Percentiles rank a stretch among this genome's conserved stretches.
phyloP scores from a whole-genome alignment of 2,329 filamentous ascomycete species.

The Arthrocladium fulminans region DNA sequence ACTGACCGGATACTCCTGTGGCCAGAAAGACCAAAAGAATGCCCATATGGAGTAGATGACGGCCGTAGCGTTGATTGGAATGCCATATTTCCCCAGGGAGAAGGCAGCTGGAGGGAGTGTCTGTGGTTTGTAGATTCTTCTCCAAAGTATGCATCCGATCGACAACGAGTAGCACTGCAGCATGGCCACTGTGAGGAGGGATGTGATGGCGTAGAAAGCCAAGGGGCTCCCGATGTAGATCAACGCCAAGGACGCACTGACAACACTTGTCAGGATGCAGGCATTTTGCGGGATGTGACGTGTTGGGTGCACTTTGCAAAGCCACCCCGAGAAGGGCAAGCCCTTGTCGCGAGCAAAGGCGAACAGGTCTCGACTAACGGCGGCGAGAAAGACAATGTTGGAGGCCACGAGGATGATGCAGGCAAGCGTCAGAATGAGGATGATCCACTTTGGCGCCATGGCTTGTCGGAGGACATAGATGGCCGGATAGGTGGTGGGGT shows the following conservation, averaged over 20 bases:
- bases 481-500: slow-evolving; percentile 38
- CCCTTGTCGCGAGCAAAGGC: slow-evolving; percentile 37
- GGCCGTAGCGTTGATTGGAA: slow-evolving; percentile 29
- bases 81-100: slow-evolving; percentile 33
- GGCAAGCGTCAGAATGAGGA: background rate
- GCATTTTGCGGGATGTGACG: slow-evolving; percentile 18
- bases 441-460: background rate
- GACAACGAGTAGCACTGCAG: slow-evolving; percentile 44
- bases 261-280: slow-evolving; percentile 13
- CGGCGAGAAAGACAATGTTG: slow-evolving; percentile 16
- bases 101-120: slow-evolving; percentile 34
- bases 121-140: slow-evolving; percentile 27
- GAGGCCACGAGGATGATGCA: slow-evolving; percentile 13
- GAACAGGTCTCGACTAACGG: slow-evolving; percentile 15
- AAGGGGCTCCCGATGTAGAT: slow-evolving; percentile 16
- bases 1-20: slow-evolving; percentile 29
- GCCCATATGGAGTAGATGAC: slow-evolving; percentile 28
- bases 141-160: slow-evolving; percentile 38
- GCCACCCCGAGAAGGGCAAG: slow-evolving; percentile 34
- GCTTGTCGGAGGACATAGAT: slow-evolving; percentile 37
- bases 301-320: slow-evolving; percentile 22
- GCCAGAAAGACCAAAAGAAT: slow-evolving; percentile 44
- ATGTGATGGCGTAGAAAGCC: slow-evolving; percentile 27
- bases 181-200: slow-evolving; percentile 39
- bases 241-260: slow-evolving; percentile 13